Percentiles rank a stretch among this genome's conserved stretches.
Conservation (phyloP, 306 rosid genomes). For the Vigna reflexopilosa region DNA sequence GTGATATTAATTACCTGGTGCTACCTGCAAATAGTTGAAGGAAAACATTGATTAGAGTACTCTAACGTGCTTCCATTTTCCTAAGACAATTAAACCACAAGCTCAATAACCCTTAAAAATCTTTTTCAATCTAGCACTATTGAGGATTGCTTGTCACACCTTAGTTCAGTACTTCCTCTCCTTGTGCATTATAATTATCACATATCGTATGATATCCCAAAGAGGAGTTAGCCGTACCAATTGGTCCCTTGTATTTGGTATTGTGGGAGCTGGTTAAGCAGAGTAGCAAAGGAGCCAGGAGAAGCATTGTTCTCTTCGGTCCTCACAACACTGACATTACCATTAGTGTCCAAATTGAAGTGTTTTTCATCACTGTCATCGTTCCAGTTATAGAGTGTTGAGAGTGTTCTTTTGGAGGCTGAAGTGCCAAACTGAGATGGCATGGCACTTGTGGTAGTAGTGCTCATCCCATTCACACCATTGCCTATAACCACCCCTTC, state of each 20-base stretch:
- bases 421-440: constrained; percentile 35
- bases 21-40: constrained; percentile 32
- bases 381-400: constrained; percentile 55
- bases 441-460: constrained; percentile 2
- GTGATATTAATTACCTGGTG: constrained; percentile 25
- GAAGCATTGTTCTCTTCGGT: constrained; percentile 2
- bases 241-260: constrained; percentile 57
- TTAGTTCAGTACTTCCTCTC: not conserved
- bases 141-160: constrained; percentile 2
- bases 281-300: constrained; percentile 47
- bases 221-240: constrained; percentile 60
- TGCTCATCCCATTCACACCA: constrained; percentile 30
- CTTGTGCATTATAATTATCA: constrained; percentile 20
- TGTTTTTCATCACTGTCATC: constrained; percentile 42
- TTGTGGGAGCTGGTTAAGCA: constrained; percentile 68
- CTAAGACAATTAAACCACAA: constrained; percentile 34
- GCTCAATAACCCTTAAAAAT: constrained; percentile 40
- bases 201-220: not conserved
- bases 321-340: constrained; percentile 33
- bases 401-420: constrained; percentile 55
- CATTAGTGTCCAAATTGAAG: constrained; percentile 48
- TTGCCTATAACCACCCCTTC: constrained; percentile 48
- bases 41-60: constrained; percentile 37
- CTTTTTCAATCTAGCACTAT: constrained; percentile 27
- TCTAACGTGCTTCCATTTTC: constrained; percentile 14